Percentiles rank a stretch among this genome's conserved stretches.
Conservation (phyloP, 169 alveolate species). For the Babesia divergens region DNA sequence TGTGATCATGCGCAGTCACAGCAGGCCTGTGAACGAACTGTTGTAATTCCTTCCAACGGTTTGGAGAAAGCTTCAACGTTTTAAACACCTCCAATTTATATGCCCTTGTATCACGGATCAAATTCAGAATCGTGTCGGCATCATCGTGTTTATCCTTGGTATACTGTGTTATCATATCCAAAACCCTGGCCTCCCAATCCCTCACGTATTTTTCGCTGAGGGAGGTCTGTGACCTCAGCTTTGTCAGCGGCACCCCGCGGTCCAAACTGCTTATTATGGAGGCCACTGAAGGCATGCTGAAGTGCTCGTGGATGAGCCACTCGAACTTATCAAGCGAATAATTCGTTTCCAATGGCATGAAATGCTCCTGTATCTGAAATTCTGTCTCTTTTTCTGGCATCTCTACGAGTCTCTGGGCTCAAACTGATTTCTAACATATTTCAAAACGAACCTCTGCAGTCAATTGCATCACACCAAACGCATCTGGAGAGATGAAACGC, state of each 20-base stretch:
- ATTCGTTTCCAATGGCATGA: conserved; percentile 7
- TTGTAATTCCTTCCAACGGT: conserved; percentile 22
- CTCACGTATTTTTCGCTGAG: conserved; percentile 5
- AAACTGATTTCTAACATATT: background rate
- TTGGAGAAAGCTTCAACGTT: conserved; percentile 17
- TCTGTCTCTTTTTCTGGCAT: conserved; percentile 61
- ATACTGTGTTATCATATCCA: background rate
- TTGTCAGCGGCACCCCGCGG: conserved; percentile 25
- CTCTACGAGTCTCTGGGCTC: conserved; percentile 49
- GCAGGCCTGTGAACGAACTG: background rate
- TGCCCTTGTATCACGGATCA: conserved; percentile 10
- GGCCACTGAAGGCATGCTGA: conserved; percentile 16
- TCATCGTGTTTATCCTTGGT: background rate
- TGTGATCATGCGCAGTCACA: background rate
- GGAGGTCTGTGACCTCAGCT: conserved; percentile 2
- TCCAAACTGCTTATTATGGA: conserved; percentile 17
- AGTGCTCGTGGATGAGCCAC: conserved; percentile 49
- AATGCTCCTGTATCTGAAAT: conserved; percentile 36
- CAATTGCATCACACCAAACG: conserved; percentile 63
- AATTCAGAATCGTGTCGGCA: conserved; percentile 5
- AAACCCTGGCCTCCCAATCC: conserved; percentile 30
- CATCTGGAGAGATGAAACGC: conserved; percentile 69
- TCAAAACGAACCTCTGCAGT: conserved; percentile 57
- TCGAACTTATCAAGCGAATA: conserved; percentile 32
- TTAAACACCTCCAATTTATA: conserved; percentile 27